Conservation (phyloP, 495 filamentous ascomycete genomes). For the Xylaria cubensis region DNA sequence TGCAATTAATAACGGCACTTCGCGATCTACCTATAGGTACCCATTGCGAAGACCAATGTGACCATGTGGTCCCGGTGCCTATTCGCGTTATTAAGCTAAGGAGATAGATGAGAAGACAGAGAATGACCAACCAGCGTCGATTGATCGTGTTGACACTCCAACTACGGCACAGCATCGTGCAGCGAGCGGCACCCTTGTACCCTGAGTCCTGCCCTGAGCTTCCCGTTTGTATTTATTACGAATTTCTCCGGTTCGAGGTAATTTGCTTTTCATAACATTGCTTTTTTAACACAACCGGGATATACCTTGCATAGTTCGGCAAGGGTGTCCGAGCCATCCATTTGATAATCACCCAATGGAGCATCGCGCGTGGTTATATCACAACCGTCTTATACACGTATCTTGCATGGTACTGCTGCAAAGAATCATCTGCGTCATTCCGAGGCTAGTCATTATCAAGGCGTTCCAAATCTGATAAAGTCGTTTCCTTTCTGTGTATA, state of each 20-base stretch:
- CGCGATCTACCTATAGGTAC: slow-evolving; percentile 13
- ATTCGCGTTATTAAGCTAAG: slow-evolving; percentile 10
- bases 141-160: neutral
- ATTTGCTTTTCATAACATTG: slow-evolving; percentile 23
- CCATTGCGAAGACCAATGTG: slow-evolving; percentile 14
- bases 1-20: slow-evolving; percentile 28
- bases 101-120: slow-evolving; percentile 3
- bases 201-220: neutral
- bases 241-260: slow-evolving; percentile 14
- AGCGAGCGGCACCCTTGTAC: neutral
- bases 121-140: neutral
- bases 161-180: neutral
- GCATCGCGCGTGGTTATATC: slow-evolving; percentile 16
- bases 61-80: slow-evolving; percentile 8
- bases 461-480: slow-evolving; percentile 22
- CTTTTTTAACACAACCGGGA: slow-evolving; percentile 15
- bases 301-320: slow-evolving; percentile 19
- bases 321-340: slow-evolving; percentile 25
- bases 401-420: slow-evolving; percentile 28
- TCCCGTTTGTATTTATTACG: slow-evolving; percentile 13
- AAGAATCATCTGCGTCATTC: slow-evolving; percentile 30
- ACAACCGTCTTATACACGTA: slow-evolving; percentile 13
- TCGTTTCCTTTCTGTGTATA: slow-evolving; percentile 16
- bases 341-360: slow-evolving; percentile 17
- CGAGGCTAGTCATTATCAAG: slow-evolving; percentile 16